Conservation (phyloP, 1,139 yeast species). For the Cylindricascospora bacillispora region DNA sequence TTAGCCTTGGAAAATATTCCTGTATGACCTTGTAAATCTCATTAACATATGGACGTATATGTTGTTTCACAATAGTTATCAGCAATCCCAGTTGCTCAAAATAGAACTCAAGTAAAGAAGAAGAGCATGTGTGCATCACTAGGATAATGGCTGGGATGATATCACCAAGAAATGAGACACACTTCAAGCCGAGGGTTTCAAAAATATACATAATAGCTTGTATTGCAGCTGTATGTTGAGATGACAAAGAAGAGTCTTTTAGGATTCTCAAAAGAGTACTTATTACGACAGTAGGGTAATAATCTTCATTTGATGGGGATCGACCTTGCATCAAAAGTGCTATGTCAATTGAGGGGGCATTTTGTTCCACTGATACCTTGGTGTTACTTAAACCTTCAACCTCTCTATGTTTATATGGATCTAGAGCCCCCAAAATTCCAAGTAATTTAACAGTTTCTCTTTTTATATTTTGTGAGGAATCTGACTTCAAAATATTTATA, state of each 20-base stretch:
- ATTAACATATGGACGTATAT: conserved; percentile 69
- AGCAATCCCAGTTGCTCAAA: conserved; percentile 79
- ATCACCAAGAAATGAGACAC: conserved; percentile 76
- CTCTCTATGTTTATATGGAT: conserved; percentile 90
- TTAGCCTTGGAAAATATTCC: conserved; percentile 57
- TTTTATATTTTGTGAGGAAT: conserved; percentile 60
- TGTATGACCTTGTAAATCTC: conserved; percentile 64
- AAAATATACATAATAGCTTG: conserved; percentile 88
- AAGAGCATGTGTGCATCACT: conserved; percentile 78
- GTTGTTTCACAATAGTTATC: conserved; percentile 75
- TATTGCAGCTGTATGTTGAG: conserved; percentile 82
- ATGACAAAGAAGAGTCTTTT: conserved; percentile 70
- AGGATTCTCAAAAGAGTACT: conserved; percentile 70
- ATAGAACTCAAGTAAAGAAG: conserved; percentile 72
- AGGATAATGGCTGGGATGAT: conserved; percentile 78
- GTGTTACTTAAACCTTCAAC: conserved; percentile 61
- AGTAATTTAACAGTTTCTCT: conserved; percentile 79
- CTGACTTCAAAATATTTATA: conserved; percentile 70
- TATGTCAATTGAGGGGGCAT: conserved; percentile 83
- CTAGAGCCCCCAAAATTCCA: conserved; percentile 92
- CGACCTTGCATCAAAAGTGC: conserved; percentile 85
- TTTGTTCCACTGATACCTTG: conserved; percentile 58
- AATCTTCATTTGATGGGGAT: conserved; percentile 89
- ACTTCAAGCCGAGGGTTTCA: conserved; percentile 75
- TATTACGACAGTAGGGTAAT: conserved; percentile 91